Evolutionary conservation across 2,329 filamentous ascomycete species (phyloP).

Genomic region (Botrytis paeoniae): DNA sequence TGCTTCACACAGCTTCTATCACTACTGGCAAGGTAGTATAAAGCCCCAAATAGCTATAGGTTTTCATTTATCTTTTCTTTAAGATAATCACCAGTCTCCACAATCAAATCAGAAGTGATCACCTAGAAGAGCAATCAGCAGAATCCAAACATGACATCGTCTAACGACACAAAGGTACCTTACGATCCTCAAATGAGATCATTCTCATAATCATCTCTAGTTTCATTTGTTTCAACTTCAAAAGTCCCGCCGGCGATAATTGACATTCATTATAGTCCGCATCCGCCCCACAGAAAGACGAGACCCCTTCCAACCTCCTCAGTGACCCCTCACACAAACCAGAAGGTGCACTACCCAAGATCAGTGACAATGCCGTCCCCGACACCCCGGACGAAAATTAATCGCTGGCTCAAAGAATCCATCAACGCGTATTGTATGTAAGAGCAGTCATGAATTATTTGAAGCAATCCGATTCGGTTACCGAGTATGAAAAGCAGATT

Average conservation of each 20-base stretch:
- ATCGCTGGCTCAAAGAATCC: neutral
- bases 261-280: neutral
- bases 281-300: neutral
- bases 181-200: neutral
- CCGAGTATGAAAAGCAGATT: neutral
- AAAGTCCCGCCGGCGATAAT: neutral
- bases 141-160: neutral
- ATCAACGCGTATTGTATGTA: neutral
- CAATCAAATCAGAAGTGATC: neutral
- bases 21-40: neutral
- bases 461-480: neutral
- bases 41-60: neutral
- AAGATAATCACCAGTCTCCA: no score
- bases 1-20: neutral
- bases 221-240: neutral
- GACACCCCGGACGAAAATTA: fast-evolving
- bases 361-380: no score
- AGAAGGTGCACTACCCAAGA: neutral
- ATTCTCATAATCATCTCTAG: no score
- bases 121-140: no score
- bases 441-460: neutral
- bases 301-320: neutral
- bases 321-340: neutral
- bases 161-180: neutral
- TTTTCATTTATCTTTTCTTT: no score